Evolutionary conservation across 2,329 filamentous ascomycete species (phyloP).

Genomic region (Anthostomella pinea): DNA sequence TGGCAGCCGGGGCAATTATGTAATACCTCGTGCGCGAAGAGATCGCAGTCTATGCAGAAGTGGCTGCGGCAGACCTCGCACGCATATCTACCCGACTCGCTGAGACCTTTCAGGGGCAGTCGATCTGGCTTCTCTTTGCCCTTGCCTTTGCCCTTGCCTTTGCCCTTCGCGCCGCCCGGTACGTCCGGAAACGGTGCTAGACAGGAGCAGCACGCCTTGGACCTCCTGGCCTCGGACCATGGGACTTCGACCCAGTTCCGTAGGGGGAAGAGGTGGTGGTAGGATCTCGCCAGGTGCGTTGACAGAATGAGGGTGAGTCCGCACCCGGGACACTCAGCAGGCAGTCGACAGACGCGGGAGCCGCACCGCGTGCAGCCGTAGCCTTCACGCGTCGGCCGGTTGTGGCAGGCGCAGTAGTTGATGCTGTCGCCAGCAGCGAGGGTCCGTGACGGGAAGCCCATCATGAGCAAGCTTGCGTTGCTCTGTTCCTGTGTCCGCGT

Average conservation of each 20-base stretch:
- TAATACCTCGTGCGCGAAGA: conserved; percentile 89
- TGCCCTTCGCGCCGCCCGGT: conserved; percentile 18
- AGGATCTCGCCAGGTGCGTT: conserved; percentile 88
- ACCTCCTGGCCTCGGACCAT: conserved; percentile 67
- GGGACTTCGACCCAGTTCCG: conserved; percentile 87
- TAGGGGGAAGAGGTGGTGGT: conserved; percentile 88
- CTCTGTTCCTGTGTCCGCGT: conserved; percentile 63
- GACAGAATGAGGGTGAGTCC: conserved; percentile 90
- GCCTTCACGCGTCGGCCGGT: conserved; percentile 74
- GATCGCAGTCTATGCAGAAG: conserved; percentile 97
- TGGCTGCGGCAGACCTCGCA: conserved; percentile 85
- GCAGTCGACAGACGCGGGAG: conserved; percentile 84
- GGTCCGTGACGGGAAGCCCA: conserved; percentile 92
- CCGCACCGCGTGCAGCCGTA: conserved; percentile 89
- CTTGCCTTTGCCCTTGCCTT: conserved; percentile 19
- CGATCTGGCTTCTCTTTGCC: conserved; percentile 16
- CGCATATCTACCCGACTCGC: conserved; percentile 83
- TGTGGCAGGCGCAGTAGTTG: conserved; percentile 89
- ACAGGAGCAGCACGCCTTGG: conserved; percentile 74
- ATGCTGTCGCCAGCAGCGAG: conserved; percentile 63
- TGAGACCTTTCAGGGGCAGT: conserved; percentile 58
- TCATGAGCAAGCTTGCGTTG: conserved; percentile 76
- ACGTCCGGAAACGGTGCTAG: conserved; percentile 65
- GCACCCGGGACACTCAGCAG: conserved; percentile 87
- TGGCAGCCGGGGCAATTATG: conserved; percentile 95